Evolutionary conservation across 2,329 filamentous ascomycete genomes (phyloP), one percentile per base, ranked within the genome.

Genomic region (Niveomyces coronatus): DNA sequence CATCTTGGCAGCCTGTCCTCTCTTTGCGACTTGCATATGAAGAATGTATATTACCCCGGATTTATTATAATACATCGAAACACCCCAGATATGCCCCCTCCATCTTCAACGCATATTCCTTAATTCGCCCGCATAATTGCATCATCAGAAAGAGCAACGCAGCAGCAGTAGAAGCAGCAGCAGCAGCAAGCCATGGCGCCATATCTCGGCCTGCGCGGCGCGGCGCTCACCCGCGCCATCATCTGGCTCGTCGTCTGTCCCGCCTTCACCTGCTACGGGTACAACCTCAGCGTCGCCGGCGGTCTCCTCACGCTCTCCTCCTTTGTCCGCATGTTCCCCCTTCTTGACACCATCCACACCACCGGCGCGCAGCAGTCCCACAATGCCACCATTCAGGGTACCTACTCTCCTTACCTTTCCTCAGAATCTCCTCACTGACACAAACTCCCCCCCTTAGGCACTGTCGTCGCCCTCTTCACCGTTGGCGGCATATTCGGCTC

Each of bases 251-350:
- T 68, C 27, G 63, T 67, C 14, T 57, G 54, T 6, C 65, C 65
- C 4, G 51, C 63, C 10, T 65, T 61, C 41, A 61, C 67, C 42
- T 57, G 67, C 17, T 68, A 70, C 40, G 67, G 68, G 19, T 70
- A 71, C 49, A 80, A 84, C 58, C 76, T 81, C 56, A 75, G 79
- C 49, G 77, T 82, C 4, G 82, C 82, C 61, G 80, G 77, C 26
- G 76, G 76, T 40, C 70, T 87, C 37, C 65, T 87, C 40, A 81
- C 78, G 1, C 68, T 85, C 4, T 59, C 61, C 16, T 63, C 73
- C 51, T 73, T 74, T 42, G 73, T 76, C 38, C 62, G 62, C 14
- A 61, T 74, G 44, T 77, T 77, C 47, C 64, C 52, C 8, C 36
- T 49, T 30, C 47, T 76, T 16, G 45, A 53, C 6, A 74, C 66